These are phyloP conservation scores for Melampsora larici-populina DNA, from an alignment of 1,284 basidiomycete genomes.

Conservation along the genomic window DNA sequence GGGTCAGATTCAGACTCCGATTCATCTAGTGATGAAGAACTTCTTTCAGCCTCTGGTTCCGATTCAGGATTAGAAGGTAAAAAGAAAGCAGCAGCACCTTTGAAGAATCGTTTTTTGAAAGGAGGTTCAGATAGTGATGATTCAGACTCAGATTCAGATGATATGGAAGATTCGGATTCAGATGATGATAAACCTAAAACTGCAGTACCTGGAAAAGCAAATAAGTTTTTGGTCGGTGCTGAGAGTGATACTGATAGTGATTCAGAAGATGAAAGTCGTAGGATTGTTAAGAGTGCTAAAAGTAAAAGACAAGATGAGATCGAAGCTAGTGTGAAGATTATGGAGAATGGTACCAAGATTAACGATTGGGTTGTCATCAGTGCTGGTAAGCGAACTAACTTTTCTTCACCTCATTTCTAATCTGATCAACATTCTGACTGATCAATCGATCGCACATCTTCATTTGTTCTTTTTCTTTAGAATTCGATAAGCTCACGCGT, in stretches of 20 bases:
- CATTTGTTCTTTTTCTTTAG: slow-evolving; percentile 57
- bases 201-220: slow-evolving; percentile 55
- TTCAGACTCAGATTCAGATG: slow-evolving; percentile 57
- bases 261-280: slow-evolving; percentile 68
- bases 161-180: slow-evolving; percentile 53
- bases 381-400: slow-evolving; percentile 61
- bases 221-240: slow-evolving; percentile 58
- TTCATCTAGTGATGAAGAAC: slow-evolving; percentile 40
- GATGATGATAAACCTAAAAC: slow-evolving; percentile 56
- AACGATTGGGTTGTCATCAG: slow-evolving; percentile 94
- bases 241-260: slow-evolving; percentile 62
- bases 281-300: slow-evolving; percentile 75
- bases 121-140: slow-evolving; percentile 54
- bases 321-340: slow-evolving; percentile 78
- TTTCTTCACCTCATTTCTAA: slow-evolving; percentile 30
- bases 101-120: slow-evolving; percentile 36
- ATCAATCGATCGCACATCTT: too few species aligned
- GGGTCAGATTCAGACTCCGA: slow-evolving; percentile 40
- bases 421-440: neutral
- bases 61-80: slow-evolving; percentile 23
- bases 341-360: slow-evolving; percentile 93
- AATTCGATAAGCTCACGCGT: slow-evolving; percentile 91
- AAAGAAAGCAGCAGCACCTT: slow-evolving; percentile 22
- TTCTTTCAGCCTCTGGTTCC: slow-evolving; percentile 36
- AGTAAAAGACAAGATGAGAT: slow-evolving; percentile 85